Conservation (phyloP, 805 yeast genomes). For the Candida verbasci region DNA sequence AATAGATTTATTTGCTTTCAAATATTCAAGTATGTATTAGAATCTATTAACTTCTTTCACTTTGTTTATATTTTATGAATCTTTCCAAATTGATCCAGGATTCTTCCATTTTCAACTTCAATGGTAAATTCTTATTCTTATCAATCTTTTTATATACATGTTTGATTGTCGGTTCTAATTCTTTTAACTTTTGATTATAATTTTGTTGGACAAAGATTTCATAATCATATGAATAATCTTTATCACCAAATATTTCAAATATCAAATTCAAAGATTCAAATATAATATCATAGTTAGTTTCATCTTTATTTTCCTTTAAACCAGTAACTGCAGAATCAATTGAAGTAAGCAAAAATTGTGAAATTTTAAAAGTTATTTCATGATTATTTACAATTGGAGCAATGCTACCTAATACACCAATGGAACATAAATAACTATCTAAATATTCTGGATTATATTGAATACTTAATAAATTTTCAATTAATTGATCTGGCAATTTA, state of each 20-base stretch:
- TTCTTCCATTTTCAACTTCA: slow-evolving; percentile 65
- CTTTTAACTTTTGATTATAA: slow-evolving; percentile 34
- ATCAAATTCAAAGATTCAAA: slow-evolving; percentile 61
- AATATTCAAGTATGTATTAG: too few species aligned
- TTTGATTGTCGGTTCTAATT: slow-evolving; percentile 13
- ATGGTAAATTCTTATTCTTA: slow-evolving; percentile 47
- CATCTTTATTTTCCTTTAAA: neutral
- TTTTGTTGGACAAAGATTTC: slow-evolving; percentile 58
- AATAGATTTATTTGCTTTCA: too few species aligned
- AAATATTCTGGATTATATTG: slow-evolving; percentile 12
- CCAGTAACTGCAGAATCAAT: slow-evolving; percentile 7
- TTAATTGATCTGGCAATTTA: slow-evolving; percentile 21
- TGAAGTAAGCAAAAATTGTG: slow-evolving; percentile 39
- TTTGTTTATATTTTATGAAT: slow-evolving; percentile 69
- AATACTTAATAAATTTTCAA: slow-evolving; percentile 11
- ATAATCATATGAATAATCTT: slow-evolving; percentile 58
- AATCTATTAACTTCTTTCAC: slow-evolving; percentile 17
- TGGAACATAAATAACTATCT: slow-evolving; percentile 40
- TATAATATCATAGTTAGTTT: slow-evolving; percentile 31
- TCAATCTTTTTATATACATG: slow-evolving; percentile 20
- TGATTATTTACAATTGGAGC: slow-evolving; percentile 44
- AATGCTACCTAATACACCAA: slow-evolving; percentile 51
- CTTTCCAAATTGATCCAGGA: slow-evolving; percentile 62
- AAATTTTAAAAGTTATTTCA: slow-evolving; percentile 41
- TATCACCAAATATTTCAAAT: slow-evolving; percentile 80